Conservation (phyloP, 352 stramenopile genomes). For the Globisporangium rhizosaccharum region DNA sequence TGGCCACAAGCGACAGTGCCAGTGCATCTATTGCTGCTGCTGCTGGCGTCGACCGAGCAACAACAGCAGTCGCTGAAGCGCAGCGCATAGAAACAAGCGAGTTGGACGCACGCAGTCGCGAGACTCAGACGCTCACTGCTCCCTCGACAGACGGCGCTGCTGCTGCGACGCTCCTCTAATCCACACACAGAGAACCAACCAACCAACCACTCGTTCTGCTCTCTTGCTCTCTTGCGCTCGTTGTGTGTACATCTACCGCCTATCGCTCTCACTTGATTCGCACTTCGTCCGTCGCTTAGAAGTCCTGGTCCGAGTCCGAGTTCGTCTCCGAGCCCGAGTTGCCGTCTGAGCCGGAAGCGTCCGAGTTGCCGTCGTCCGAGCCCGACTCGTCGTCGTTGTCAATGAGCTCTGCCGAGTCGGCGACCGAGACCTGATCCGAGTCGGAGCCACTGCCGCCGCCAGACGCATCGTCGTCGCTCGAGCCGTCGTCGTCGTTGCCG, state of each 20-base stretch:
- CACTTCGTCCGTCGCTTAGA: conserved; percentile 22
- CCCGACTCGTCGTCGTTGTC: conserved; percentile 80
- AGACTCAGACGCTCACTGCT: too few species aligned
- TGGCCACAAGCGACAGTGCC: background rate
- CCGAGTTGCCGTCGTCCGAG: conserved; percentile 42
- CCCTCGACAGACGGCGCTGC: too few species aligned
- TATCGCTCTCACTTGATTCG: background rate
- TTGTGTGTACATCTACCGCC: background rate
- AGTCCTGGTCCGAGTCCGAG: conserved; percentile 77
- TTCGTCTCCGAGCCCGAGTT: conserved; percentile 44
- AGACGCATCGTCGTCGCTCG: conserved; percentile 31
- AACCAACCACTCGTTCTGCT: background rate
- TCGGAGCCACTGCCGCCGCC: conserved; percentile 33
- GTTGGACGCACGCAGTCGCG: too few species aligned
- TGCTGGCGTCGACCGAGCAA: background rate
- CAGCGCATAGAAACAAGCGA: background rate
- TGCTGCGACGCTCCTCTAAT: too few species aligned
- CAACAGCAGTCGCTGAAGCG: too few species aligned
- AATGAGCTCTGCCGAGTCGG: conserved; percentile 77
- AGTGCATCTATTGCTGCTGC: background rate
- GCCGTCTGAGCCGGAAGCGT: conserved; percentile 18
- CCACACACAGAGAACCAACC: too few species aligned
- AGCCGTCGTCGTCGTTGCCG: conserved; percentile 39
- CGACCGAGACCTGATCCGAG: conserved; percentile 79
- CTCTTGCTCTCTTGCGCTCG: background rate